Evolutionary conservation across 2,329 filamentous ascomycete species (phyloP).

Genomic region (Fusarium albidum): DNA sequence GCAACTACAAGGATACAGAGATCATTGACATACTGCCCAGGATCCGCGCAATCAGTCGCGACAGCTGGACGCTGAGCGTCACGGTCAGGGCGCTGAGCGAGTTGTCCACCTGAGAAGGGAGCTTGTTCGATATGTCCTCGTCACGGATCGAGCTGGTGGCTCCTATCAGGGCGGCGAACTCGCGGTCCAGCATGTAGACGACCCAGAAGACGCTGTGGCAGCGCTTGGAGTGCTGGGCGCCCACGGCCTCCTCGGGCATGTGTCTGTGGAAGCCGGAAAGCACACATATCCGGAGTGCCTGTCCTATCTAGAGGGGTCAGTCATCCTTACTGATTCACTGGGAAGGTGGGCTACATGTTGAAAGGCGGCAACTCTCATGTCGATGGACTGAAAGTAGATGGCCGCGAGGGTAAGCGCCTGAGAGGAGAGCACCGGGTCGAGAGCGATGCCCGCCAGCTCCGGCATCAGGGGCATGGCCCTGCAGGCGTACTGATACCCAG

Average conservation of each 20-base stretch:
- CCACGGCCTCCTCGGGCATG: conserved; percentile 34
- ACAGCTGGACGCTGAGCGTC: conserved; percentile 39
- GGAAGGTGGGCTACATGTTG: conserved; percentile 43
- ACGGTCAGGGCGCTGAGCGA: conserved; percentile 38
- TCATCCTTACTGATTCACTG: too few species aligned
- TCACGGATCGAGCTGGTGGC: conserved; percentile 41
- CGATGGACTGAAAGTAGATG: conserved; percentile 50
- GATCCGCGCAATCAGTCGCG: conserved; percentile 36
- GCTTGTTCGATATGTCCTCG: conserved; percentile 42
- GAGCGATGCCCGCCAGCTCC: conserved; percentile 40
- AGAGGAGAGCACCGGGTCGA: conserved; percentile 28
- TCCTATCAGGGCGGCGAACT: conserved; percentile 40
- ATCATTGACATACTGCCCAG: conserved; percentile 24
- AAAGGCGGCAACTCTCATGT: conserved; percentile 50
- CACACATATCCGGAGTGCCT: conserved; percentile 44
- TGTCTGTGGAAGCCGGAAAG: conserved; percentile 43
- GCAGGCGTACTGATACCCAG: conserved; percentile 49
- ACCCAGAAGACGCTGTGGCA: conserved; percentile 44
- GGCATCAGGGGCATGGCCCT: conserved; percentile 50
- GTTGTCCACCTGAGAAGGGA: conserved; percentile 40
- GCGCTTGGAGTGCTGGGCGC: conserved; percentile 35
- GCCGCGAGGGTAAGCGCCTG: conserved; percentile 47
- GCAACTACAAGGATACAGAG: rapidly evolving
- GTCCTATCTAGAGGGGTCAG: conserved; percentile 39
- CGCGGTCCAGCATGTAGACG: conserved; percentile 42